Evolutionary conservation across 495 filamentous ascomycete species (phyloP).

Genomic region (Daldinia childiae): DNA sequence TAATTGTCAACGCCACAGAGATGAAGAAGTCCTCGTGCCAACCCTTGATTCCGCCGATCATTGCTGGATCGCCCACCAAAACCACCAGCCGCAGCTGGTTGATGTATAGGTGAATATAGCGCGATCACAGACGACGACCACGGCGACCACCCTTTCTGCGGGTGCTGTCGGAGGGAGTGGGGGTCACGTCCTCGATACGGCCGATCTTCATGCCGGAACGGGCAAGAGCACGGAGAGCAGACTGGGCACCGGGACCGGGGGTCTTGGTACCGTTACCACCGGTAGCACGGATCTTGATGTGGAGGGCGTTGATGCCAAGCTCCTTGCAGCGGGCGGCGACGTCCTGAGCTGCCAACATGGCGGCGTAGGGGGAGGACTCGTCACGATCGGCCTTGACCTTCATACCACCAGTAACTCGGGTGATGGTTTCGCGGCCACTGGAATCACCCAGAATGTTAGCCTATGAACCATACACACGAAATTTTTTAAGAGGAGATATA

Average conservation of each 20-base stretch:
- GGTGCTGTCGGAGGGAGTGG: constrained; percentile 97
- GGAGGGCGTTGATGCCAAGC: constrained; percentile 96
- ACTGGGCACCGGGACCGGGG: constrained; percentile 97
- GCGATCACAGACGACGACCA: constrained; percentile 95
- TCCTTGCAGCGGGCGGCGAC: constrained; percentile 99
- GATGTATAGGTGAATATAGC: constrained; percentile 18
- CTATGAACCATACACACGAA: constrained; percentile 48
- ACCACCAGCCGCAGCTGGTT: constrained; percentile 22
- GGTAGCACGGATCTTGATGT: constrained; percentile 99
- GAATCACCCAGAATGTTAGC: constrained; percentile 74
- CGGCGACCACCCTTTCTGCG: constrained; percentile 99
- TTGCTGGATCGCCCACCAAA: constrained; percentile 49
- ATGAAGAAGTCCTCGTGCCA: constrained; percentile 55
- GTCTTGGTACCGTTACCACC: constrained; percentile 98
- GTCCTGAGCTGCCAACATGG: constrained; percentile 98
- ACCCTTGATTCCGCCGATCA: constrained; percentile 45
- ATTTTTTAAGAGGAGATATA: not conserved
- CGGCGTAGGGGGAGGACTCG: constrained; percentile 99
- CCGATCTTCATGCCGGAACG: constrained; percentile 99
- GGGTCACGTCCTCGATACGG: constrained; percentile 99
- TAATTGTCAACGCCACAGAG: constrained; percentile 69
- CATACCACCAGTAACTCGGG: constrained; percentile 99
- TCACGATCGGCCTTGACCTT: constrained; percentile 99
- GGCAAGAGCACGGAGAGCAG: constrained; percentile 96
- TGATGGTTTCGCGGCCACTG: constrained; percentile 99